Evolutionary conservation across 257 asterid genomes (phyloP).

Genomic region (Solanum paucissectum): DNA sequence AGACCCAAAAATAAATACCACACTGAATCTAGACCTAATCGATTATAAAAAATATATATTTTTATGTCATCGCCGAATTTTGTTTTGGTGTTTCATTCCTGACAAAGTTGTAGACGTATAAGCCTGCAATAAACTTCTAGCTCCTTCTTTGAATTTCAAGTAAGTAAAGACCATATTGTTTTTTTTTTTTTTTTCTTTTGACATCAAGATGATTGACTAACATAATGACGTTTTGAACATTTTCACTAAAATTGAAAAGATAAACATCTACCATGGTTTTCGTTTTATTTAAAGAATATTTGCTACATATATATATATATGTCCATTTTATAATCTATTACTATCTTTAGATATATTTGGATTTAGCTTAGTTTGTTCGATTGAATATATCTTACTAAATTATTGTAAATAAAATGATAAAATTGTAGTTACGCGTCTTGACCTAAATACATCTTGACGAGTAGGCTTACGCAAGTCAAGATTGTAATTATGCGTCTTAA

Average conservation of each 20-base stretch:
- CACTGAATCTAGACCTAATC: background rate
- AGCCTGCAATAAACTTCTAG: background rate
- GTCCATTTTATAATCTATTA: background rate
- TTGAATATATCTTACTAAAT: too few species aligned
- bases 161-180: background rate
- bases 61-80: too few species aligned
- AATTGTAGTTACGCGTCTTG: too few species aligned
- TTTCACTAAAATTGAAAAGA: background rate
- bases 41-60: too few species aligned
- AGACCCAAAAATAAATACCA: background rate
- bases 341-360: background rate
- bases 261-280: background rate
- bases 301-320: too few species aligned
- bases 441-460: too few species aligned
- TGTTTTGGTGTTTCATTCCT: background rate
- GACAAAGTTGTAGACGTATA: background rate
- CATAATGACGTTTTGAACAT: background rate
- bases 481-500: too few species aligned
- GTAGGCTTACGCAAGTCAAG: too few species aligned
- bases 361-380: background rate
- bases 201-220: background rate
- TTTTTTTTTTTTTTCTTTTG: background rate
- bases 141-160: background rate
- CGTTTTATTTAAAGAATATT: background rate
- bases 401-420: too few species aligned